These are phyloP conservation scores for Russula emetica DNA, from an alignment of 768 basidiomycete genomes.

Conservation along the genomic window DNA sequence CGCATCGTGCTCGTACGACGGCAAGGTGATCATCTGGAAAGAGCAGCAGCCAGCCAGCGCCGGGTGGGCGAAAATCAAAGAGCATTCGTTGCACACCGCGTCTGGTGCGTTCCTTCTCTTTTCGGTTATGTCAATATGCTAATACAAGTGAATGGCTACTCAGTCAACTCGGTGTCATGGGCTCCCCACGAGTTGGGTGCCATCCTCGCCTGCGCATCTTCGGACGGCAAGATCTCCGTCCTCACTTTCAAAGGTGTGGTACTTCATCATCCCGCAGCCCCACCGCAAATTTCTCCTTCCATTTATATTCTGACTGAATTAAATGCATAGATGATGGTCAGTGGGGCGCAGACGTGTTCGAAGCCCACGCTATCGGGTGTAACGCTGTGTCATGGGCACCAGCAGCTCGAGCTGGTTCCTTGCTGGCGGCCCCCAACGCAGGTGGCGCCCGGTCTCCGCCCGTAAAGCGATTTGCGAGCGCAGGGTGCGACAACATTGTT, in stretches of 20 bases:
- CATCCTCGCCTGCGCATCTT: slow-evolving; percentile 93
- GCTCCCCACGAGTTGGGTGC: slow-evolving; percentile 98
- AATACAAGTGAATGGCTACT: background rate
- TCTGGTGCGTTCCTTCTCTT: slow-evolving; percentile 56
- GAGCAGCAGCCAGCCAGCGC: slow-evolving; percentile 55
- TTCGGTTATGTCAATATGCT: background rate
- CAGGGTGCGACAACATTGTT: slow-evolving; percentile 94
- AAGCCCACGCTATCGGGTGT: slow-evolving; percentile 92
- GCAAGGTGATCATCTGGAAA: slow-evolving; percentile 98
- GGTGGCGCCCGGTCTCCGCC: slow-evolving; percentile 38
- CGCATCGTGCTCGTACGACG: slow-evolving; percentile 98
- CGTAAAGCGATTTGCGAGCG: slow-evolving; percentile 90
- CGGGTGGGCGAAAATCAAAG: slow-evolving; percentile 92
- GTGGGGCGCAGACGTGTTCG: slow-evolving; percentile 92
- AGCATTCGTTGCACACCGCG: slow-evolving; percentile 90
- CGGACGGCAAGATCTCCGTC: slow-evolving; percentile 95
- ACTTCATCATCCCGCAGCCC: background rate
- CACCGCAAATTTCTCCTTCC: background rate
- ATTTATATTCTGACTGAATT: background rate
- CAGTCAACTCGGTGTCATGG: slow-evolving; percentile 98
- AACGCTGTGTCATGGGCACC: slow-evolving; percentile 99
- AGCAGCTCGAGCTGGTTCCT: slow-evolving; percentile 77
- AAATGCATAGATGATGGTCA: slow-evolving; percentile 79
- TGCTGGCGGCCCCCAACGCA: slow-evolving; percentile 67
- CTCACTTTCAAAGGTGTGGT: slow-evolving; percentile 89